Evolutionary conservation across 1,284 basidiomycete genomes (phyloP), one percentile per base, ranked within the genome.

Genomic region (Moesziomyces aphidis): DNA sequence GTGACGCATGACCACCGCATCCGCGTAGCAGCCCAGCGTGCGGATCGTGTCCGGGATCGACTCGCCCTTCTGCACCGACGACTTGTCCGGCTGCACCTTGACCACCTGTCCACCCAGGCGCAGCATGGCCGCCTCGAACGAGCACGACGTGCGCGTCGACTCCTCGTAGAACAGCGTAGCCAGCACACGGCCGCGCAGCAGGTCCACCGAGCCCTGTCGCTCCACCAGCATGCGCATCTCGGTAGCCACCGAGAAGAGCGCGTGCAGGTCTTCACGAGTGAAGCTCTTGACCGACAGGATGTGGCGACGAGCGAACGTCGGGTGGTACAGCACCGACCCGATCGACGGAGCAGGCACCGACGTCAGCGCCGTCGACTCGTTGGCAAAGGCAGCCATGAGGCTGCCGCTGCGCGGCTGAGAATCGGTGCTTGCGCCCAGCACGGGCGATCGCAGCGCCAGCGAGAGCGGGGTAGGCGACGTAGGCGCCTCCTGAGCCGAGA

Each of bases 61-160:
- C 87, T 99, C 97, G 60, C 97, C 97, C 87, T 99, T 99, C 77
- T 89, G 88, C 39, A 97, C 93, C 1, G 95, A 97, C 9, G 94
- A 96, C 11, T 89, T 89, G 58, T 93, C 92, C 4, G 90, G 90
- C 53, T 90, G 89, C 51, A 99, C 89, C 68, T 92, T 89, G 28
- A 98, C 91, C 46, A 99, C 96, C 81, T 96, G 91, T 44, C 97
- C 97, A 53, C 97, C 97, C 78, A 94, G 94, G 55, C 97, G 90
- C 85, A 96, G 95, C 97, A 99, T 99, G 15, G 97, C 97, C 9
- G 96, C 93, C 85, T 99, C 96, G 83, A 99, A 99, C n/a, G 96
- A 98, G 17, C 74, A 76, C 43, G 79, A 82, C 2, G 97, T 99
- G 56, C 97, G 89, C 1, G 97, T 99, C 10, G 95, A 97, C 3